Base-by-base conservation (phyloP, 2,329 filamentous ascomycete genomes). In the Ascochyta koolunga region DNA sequence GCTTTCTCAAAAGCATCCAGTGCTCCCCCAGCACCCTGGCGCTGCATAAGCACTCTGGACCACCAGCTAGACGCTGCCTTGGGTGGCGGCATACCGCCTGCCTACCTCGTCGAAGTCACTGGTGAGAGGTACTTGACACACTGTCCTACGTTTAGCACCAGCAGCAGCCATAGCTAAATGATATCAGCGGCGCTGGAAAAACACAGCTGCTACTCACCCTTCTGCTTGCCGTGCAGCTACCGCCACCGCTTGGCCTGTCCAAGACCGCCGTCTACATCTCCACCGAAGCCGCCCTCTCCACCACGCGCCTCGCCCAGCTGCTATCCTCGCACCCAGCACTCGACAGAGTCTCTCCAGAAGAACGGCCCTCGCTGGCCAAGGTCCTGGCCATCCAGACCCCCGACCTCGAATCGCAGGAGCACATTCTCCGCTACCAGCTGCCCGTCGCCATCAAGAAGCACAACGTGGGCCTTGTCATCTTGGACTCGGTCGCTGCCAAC, bases 401-500 rank as follows among this genome's bases (percentile, higher is more conserved):
- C 27, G 93, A 98, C 71, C 86, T 98, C 50, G 95, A 98, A 76
- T 88, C 90, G 0, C 95, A 99, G 76, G 93, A 98, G 55, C 93
- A 98, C 76, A 96, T 99, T 69, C 80, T 98, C 22, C 87, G 87
- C 60, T 98, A 91, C 75, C 95, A 99, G 74, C 87, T 98, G 5
- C 95, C 95, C 1, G 89, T 96, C 16, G 87, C 92, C 24, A 86
- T 96, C 18, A 79, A 84, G 60, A 85, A 90, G 40, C 86, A 91
- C 73, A 83, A 88, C 57, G 81, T 96, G 46, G 91, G 93, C 2
- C 83, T 99, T 1, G 77, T 99, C 1, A 83, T 98, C 13, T 78
- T 99, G 27, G 95, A 99, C 77, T 96, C 90, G 5, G 89, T 99
- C 24, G 93, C 95, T 0, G 92, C 95, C 55, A 99, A 99, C 76